phyloP scores from a whole-genome alignment of 768 basidiomycete species.

The Phylloporus rhodoxanthus region DNA sequence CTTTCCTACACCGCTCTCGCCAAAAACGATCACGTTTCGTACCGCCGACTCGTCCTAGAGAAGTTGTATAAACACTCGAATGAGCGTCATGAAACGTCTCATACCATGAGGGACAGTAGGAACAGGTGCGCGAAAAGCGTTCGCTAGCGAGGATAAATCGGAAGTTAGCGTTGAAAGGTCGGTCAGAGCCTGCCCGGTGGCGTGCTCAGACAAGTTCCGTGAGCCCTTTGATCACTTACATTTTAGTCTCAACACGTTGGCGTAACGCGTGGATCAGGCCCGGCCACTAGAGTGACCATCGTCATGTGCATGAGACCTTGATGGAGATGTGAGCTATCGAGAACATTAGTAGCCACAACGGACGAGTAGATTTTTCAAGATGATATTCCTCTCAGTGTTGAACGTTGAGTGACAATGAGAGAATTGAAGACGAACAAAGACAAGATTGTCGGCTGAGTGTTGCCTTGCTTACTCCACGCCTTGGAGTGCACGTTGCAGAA shows the following conservation, averaged over 20 bases:
- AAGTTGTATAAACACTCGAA: conserved; percentile 3
- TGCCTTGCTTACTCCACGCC: conserved; percentile 15
- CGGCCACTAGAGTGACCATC: not conserved
- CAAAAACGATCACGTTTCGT: conserved; percentile 39
- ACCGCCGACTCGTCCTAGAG: conserved; percentile 3
- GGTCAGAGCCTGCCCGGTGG: not conserved
- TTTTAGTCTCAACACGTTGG: conserved; percentile 12
- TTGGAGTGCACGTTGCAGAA: conserved; percentile 10
- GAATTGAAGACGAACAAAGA: no score
- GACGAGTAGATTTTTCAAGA: no score
- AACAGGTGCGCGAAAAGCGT: not conserved
- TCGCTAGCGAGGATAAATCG: not conserved
- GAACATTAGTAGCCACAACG: no score
- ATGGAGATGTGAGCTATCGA: not conserved
- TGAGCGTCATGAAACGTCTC: conserved; percentile 2
- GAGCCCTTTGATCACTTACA: not conserved
- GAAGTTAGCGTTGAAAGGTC: not conserved
- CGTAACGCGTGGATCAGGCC: not conserved
- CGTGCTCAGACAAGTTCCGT: not conserved
- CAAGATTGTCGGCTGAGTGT: not conserved
- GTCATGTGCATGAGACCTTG: not conserved
- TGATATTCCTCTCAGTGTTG: no score
- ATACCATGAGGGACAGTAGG: conserved; percentile 5
- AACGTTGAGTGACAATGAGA: no score
- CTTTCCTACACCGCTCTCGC: conserved; percentile 39